phyloP scores from a whole-genome alignment of 2,329 filamentous ascomycete species.

The Colletotrichum gigasporum region DNA sequence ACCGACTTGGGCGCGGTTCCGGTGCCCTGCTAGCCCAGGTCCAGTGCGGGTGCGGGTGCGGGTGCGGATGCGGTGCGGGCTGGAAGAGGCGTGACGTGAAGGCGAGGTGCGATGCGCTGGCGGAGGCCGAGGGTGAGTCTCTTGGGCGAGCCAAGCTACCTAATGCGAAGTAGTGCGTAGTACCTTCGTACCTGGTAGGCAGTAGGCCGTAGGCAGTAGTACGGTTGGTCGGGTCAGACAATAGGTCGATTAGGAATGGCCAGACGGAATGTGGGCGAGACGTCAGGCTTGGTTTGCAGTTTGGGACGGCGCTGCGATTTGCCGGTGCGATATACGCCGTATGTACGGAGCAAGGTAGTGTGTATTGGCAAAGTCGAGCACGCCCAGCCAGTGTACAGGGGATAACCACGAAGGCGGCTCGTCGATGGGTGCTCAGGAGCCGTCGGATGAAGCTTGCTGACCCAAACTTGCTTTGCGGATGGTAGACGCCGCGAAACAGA shows the following conservation, averaged over 20 bases:
- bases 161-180: no score
- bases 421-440: not conserved
- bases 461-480: not conserved
- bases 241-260: not conserved
- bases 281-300: not conserved
- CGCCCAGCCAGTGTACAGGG: not conserved
- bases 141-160: no score
- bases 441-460: not conserved
- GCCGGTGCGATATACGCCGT: no score
- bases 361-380: not conserved
- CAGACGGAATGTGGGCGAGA: conserved; percentile 6
- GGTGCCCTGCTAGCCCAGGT: no score
- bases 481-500: not conserved
- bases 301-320: not conserved
- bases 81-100: no score
- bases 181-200: no score
- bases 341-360: no score
- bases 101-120: not conserved
- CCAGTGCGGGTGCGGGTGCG: no score
- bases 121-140: no score
- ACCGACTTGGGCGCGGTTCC: not conserved
- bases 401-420: not conserved
- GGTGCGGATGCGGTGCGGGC: no score
- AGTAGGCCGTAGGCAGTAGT: no score
- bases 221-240: not conserved